Conservation (phyloP, 2,329 filamentous ascomycete species). For the Trichoderma asperellum region DNA sequence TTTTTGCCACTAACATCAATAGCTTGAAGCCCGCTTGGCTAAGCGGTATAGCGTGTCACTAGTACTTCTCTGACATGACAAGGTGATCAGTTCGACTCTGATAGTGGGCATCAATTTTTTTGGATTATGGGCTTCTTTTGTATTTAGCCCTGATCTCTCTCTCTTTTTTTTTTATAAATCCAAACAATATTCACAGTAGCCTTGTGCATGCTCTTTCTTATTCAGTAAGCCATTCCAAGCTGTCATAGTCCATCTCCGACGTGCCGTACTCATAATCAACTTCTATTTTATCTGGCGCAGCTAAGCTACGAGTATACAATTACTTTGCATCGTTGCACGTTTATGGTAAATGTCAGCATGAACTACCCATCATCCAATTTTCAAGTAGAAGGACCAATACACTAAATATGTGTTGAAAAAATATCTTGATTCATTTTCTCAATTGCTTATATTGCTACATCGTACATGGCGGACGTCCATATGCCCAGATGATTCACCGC, state of each 20-base stretch:
- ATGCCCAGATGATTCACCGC: background rate
- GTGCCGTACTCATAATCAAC: background rate
- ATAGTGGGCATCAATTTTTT: constrained; percentile 27
- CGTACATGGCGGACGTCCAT: background rate
- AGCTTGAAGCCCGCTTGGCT: constrained; percentile 23
- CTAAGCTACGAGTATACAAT: background rate
- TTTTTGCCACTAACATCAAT: background rate
- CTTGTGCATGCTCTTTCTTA: no score
- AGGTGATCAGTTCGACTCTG: constrained; percentile 29
- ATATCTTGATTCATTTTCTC: background rate
- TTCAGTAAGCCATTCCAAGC: background rate
- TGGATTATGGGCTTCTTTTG: background rate
- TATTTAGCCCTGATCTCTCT: no score
- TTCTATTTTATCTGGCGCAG: background rate
- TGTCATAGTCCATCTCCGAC: background rate
- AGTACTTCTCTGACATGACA: constrained; percentile 26
- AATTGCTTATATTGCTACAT: constrained; percentile 7
- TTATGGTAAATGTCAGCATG: background rate
- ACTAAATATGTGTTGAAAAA: background rate
- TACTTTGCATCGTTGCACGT: background rate
- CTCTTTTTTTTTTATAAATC: no score
- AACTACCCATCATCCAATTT: background rate
- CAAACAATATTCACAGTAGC: no score
- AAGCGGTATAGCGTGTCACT: constrained; percentile 28
- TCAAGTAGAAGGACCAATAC: background rate